These are phyloP conservation scores for Larix kaempferi DNA, from an alignment of 75 land plant genomes.

Conservation along the genomic window DNA sequence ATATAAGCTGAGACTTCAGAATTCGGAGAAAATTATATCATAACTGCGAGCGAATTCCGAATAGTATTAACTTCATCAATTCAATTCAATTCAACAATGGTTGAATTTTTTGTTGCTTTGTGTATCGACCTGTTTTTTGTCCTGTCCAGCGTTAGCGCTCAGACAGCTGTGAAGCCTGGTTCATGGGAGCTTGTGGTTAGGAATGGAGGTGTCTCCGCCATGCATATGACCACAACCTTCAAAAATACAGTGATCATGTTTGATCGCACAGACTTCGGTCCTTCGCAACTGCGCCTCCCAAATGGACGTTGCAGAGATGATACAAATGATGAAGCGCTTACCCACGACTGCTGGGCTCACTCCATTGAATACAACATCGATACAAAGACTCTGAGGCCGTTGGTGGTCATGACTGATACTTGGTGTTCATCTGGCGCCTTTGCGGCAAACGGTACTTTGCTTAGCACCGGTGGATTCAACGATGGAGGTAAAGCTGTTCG, in stretches of 20 bases:
- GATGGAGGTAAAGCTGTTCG: slow-evolving; percentile 16
- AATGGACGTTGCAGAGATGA: slow-evolving; percentile 36
- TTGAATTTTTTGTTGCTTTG: no score
- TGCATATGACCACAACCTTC: slow-evolving; percentile 65
- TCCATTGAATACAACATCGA: slow-evolving; percentile 41
- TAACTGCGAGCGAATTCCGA: no score
- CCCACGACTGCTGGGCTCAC: slow-evolving; percentile 69
- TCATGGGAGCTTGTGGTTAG: slow-evolving; percentile 46
- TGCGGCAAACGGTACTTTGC: slow-evolving; percentile 14
- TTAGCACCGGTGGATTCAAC: slow-evolving; percentile 25
- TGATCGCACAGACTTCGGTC: slow-evolving; percentile 72
- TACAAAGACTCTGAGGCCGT: slow-evolving; percentile 15
- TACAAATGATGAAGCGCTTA: slow-evolving; percentile 32
- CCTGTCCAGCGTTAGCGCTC: no score
- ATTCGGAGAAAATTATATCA: no score
- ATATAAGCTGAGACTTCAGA: no score
- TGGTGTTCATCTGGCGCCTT: slow-evolving; percentile 32
- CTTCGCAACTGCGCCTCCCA: slow-evolving; percentile 39
- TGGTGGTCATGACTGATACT: slow-evolving; percentile 20
- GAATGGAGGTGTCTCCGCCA: slow-evolving; percentile 66
- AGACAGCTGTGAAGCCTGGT: slow-evolving; percentile 8
- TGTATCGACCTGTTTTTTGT: no score
- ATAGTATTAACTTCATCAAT: no score
- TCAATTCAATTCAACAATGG: no score
- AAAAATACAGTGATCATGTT: slow-evolving; percentile 55